These are phyloP conservation scores for Saksenaea oblongispora DNA, from an alignment of 371 early-diverging fungal species.

Conservation along the genomic window DNA sequence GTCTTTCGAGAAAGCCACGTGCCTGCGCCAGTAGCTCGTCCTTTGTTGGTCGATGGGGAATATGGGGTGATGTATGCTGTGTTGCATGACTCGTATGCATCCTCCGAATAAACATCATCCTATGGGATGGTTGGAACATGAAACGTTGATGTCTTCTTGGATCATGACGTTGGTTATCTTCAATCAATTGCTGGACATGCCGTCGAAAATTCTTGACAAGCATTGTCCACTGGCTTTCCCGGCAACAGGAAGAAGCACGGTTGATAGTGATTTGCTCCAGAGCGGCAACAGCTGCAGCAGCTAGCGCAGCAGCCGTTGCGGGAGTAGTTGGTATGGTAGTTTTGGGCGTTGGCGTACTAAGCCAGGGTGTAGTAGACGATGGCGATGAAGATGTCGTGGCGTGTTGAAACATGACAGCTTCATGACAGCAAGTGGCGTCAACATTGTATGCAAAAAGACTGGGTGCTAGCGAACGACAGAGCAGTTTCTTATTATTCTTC, in stretches of 20 bases:
- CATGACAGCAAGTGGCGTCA: slow-evolving; percentile 17
- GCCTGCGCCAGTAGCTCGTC: slow-evolving; percentile 49
- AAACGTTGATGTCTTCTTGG: background rate
- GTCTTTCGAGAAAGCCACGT: slow-evolving; percentile 49
- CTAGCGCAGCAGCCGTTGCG: background rate
- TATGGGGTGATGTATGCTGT: slow-evolving; percentile 8
- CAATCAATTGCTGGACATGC: background rate
- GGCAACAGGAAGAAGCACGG: background rate
- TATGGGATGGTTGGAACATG: background rate
- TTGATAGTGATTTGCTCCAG: background rate
- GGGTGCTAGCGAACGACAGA: slow-evolving; percentile 20
- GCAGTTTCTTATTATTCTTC: slow-evolving; percentile 8
- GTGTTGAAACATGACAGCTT: slow-evolving; percentile 8
- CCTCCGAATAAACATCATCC: background rate
- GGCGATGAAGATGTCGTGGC: background rate
- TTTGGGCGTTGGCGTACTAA: background rate
- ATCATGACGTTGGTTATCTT: background rate
- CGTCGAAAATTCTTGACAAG: background rate
- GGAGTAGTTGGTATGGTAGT: background rate
- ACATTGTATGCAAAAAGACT: slow-evolving; percentile 18
- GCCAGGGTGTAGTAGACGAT: background rate
- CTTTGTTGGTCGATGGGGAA: slow-evolving; percentile 40
- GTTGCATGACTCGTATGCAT: slow-evolving; percentile 7
- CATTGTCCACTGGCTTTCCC: background rate
- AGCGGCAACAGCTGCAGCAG: background rate